A percentile compares a stretch with the other conserved stretches of the same genome.
Evolutionary conservation across 1,139 yeast genomes (phyloP).

Genomic region (Nakaseomyces nivariensis): DNA sequence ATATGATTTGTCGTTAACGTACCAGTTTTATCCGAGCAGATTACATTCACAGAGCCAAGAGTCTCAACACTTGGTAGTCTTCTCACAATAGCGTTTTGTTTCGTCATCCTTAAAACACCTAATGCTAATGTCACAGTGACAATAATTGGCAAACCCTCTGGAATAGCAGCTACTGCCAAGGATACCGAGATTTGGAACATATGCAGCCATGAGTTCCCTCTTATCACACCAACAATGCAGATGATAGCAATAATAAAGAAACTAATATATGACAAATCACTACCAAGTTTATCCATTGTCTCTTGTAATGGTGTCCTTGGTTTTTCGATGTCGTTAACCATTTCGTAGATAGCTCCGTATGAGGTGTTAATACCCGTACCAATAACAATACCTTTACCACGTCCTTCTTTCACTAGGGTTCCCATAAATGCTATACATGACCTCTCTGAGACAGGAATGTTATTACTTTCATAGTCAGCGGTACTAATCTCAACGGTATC

Average conservation of each 20-base stretch:
- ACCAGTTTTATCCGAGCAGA: constrained; percentile 91
- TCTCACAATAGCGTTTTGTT: constrained; percentile 80
- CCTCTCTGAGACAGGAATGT: constrained; percentile 53
- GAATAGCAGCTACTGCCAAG: constrained; percentile 94
- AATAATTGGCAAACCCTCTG: constrained; percentile 92
- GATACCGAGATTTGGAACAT: constrained; percentile 96
- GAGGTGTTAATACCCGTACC: constrained; percentile 83
- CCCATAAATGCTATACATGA: constrained; percentile 85
- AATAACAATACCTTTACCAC: constrained; percentile 80
- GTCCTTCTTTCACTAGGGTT: constrained; percentile 86
- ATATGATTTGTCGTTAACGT: constrained; percentile 87
- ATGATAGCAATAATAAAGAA: constrained; percentile 78
- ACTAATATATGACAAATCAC: constrained; percentile 71
- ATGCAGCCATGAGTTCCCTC: constrained; percentile 87
- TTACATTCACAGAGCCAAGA: constrained; percentile 85
- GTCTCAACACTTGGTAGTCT: constrained; percentile 92
- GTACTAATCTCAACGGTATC: constrained; percentile 31
- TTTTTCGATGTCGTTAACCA: constrained; percentile 88
- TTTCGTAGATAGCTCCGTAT: constrained; percentile 78
- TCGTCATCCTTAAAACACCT: constrained; percentile 92
- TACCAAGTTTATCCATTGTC: constrained; percentile 89
- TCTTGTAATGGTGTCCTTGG: constrained; percentile 92
- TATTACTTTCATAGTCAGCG: constrained; percentile 23
- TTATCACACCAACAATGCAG: constrained; percentile 73
- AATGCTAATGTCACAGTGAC: constrained; percentile 91